Evolutionary conservation across 345 rosid genomes (phyloP).

Genomic region (Syzygium aromaticum): DNA sequence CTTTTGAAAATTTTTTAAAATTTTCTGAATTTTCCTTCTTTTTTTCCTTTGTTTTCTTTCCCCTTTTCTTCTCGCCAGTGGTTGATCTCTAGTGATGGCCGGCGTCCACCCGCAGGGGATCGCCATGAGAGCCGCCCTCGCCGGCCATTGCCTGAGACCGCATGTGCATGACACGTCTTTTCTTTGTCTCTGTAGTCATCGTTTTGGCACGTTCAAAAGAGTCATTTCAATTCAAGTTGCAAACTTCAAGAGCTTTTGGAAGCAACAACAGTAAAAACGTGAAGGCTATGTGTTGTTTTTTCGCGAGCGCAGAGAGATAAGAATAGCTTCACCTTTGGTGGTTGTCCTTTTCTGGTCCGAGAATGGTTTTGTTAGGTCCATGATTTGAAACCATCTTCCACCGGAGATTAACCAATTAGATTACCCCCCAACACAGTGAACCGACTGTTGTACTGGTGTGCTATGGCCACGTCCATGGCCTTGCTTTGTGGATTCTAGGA

Average conservation of each 20-base stretch:
- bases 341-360: neutral
- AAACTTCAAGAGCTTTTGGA: neutral
- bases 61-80: too few species aligned
- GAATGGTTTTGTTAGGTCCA: neutral
- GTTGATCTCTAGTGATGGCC: too few species aligned
- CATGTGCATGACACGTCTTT: neutral
- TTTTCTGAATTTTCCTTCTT: too few species aligned
- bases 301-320: neutral
- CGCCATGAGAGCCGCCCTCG: too few species aligned
- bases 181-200: neutral
- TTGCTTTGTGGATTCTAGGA: too few species aligned
- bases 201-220: neutral
- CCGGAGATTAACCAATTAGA: neutral
- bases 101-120: too few species aligned
- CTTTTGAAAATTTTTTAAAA: too few species aligned
- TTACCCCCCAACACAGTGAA: neutral
- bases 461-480: neutral
- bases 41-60: too few species aligned
- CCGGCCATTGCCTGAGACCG: too few species aligned
- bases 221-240: rapidly evolving
- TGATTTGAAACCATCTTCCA: neutral
- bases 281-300: neutral
- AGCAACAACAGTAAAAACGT: neutral
- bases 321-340: neutral
- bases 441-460: neutral